Evolutionary conservation across 768 basidiomycete species (phyloP), one percentile per base, ranked within the genome.

Genomic region (Suillus hirtellus): DNA sequence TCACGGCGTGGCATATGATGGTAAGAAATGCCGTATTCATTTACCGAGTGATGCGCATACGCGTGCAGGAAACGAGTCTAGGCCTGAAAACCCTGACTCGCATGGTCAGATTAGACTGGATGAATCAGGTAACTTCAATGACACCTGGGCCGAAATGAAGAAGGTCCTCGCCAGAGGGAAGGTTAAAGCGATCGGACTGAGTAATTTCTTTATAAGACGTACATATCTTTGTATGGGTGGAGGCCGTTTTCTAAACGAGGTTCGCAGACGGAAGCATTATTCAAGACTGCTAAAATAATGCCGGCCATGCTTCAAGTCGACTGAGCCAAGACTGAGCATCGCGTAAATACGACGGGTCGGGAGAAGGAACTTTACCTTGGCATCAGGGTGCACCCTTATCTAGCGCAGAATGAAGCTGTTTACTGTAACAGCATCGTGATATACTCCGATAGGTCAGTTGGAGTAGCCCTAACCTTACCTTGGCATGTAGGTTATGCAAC

Each of bases 291-390:
- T 0, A 67, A 67, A 60, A 49, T 75, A 17, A 67, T 72, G n/a
- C 77, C 77, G 1, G 75, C 74, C 10, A 73, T 74, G 52, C 74
- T 77, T 56, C 74, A 77, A 55, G 71, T 75, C 63, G 73, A 77
- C 70, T 66, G 40, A 53, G 67, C 38, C 27, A 27, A 27, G 27
- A 27, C 27, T 27, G 31, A 31, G 31, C 31, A 9, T 37, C 17
- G 43, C 37, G 58, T 31, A 27, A 42, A 21, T 47, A 14, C 6
- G n/a, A 19, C 52, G 58, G n/a, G 38, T 34, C n/a, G 14, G 35
- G 9, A 49, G 21, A 21, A 31, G 5, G 19, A 35, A 43, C 37
- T 21, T 49, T 35, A 10, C 53, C 31, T 52, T 75, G 68, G 63
- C 75, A 47, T n/a, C 56, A 81, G 81, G 66, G 60, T 72, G 62